phyloP scores from a whole-genome alignment of 2,329 filamentous ascomycete species.

The Diplodia intermedia region DNA sequence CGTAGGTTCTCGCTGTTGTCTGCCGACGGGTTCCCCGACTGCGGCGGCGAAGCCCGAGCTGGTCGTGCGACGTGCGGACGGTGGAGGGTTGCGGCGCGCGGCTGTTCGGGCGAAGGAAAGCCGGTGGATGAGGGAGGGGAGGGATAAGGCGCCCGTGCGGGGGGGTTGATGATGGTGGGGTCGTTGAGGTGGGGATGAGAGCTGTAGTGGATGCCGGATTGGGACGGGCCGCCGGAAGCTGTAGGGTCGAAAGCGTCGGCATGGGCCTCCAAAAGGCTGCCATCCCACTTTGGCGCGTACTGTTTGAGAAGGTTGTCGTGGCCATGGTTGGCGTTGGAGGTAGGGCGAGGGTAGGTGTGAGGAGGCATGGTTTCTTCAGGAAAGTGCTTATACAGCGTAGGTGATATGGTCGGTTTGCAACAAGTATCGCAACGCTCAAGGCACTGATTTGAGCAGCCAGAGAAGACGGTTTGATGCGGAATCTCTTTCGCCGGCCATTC shows the following conservation, averaged over 20 bases:
- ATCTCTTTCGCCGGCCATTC: not conserved
- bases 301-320: not conserved
- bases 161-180: not conserved
- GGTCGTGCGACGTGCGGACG: not conserved
- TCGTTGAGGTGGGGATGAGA: not conserved
- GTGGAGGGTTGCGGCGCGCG: not conserved
- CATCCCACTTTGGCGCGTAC: not conserved
- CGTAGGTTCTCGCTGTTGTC: too few species aligned
- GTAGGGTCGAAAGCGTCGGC: not conserved
- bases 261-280: not conserved
- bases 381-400: too few species aligned
- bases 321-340: too few species aligned
- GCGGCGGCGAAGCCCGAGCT: too few species aligned
- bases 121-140: not conserved
- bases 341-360: too few species aligned
- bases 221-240: too few species aligned
- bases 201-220: too few species aligned
- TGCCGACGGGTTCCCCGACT: too few species aligned
- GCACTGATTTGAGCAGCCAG: not conserved
- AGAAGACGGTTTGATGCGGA: not conserved
- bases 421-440: too few species aligned
- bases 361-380: too few species aligned
- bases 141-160: not conserved
- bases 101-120: not conserved
- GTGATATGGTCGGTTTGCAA: too few species aligned